Conservation (phyloP, 2,329 filamentous ascomycete species). For the Talaromyces amestolkiae region DNA sequence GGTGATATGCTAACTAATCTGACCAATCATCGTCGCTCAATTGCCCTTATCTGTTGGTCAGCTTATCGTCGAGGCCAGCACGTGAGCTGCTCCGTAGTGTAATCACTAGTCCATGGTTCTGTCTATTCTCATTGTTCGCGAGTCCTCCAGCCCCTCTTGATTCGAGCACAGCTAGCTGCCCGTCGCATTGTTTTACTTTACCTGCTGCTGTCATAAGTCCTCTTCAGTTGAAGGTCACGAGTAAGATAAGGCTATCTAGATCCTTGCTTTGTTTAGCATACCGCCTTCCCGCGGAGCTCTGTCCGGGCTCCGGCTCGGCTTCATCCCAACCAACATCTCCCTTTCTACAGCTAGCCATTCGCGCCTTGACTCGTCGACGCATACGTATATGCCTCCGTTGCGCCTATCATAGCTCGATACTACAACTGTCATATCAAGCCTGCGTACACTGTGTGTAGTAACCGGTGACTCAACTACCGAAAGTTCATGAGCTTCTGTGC, state of each 20-base stretch:
- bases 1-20: neutral
- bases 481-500: constrained; percentile 29
- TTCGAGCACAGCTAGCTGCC: neutral
- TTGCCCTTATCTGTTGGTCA: constrained; percentile 1
- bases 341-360: neutral
- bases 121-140: neutral
- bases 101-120: neutral
- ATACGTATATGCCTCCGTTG: neutral
- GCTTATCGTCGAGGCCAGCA: constrained; percentile 8
- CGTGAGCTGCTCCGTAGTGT: constrained; percentile 1
- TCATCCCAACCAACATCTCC: neutral
- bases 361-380: neutral
- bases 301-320: neutral
- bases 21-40: neutral
- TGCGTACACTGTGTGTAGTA: too few species aligned
- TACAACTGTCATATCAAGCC: neutral
- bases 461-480: constrained; percentile 20
- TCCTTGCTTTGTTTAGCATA: neutral
- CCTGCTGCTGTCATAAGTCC: neutral
- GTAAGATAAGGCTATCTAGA: neutral
- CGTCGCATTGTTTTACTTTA: neutral
- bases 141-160: neutral
- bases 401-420: neutral
- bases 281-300: constrained; percentile 1
- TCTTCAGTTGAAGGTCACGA: neutral